Base-by-base conservation (phyloP, 2,329 filamentous ascomycete genomes). In the Alternaria sp. region DNA sequence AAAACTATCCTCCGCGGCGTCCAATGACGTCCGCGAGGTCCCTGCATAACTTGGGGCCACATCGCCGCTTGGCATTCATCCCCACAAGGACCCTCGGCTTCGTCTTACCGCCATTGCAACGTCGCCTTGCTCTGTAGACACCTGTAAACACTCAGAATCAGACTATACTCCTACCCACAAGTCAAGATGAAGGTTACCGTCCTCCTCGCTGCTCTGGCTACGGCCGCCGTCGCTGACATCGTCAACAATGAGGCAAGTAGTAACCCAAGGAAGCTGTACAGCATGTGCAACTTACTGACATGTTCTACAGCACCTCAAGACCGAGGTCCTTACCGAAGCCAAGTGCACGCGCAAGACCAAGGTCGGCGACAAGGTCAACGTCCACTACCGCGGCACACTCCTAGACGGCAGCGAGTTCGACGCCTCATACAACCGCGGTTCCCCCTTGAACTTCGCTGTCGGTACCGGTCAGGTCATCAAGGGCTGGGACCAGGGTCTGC, bases 381-480 rank as follows among this genome's bases (percentile, higher is more conserved):
- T 97, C 74, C 93, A 97, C 84, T 72, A 98, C 85, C 87, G 87
- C 57, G 94, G 94, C 71, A 95, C 91, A 2, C 87, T 97, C 32
- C 82, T 83, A n/a, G 87, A 89, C 66, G 94, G 93, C 76, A 79
- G 74, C 69, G 81, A 82, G 59, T 81, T 81, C 71, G 79, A 82
- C 68, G 78, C 80, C 58, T 81, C 77, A 78, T 97, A 97, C 83
- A 90, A 96, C 75, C 89, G 94, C 59, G 88, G 89, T 57, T 80
- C 83, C 62, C 95, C 95, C 5, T 86, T 99, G 74, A 83, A 79
- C 70, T 98, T 99, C 82, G 87, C 85, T 66, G 84, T 99, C 45
- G 95, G 94, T 59, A 83, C 85, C 56, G 94, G 94, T 46, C 88
- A 92, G 79, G 95, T 98, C 61, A 99, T 99, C 81, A 93, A 95